Percentiles rank a stretch among this genome's conserved stretches.
phyloP scores from a whole-genome alignment of 495 filamentous ascomycete genomes.

The Penicillium pulvis region DNA sequence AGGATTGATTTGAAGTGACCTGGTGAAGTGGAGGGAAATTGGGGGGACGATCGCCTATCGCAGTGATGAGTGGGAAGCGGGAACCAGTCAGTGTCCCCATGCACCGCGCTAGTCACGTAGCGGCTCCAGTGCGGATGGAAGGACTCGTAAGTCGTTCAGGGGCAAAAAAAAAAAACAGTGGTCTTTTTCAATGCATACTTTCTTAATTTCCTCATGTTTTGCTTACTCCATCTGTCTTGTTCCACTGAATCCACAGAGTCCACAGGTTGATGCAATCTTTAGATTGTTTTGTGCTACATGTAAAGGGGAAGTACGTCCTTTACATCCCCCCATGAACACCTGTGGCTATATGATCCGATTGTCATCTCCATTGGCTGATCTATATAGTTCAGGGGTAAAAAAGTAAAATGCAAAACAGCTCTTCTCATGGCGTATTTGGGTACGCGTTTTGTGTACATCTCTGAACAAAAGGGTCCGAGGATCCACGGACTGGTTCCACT shows the following conservation, averaged over 20 bases:
- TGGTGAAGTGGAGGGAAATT: not conserved
- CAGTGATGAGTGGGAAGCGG: conserved; percentile 6
- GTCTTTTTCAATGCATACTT: no score
- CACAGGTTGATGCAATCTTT: no score
- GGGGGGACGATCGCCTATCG: conserved; percentile 11
- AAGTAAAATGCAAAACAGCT: no score
- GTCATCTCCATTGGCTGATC: no score
- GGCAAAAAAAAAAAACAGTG: conserved; percentile 9
- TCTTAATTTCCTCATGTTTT: no score
- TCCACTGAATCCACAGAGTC: no score
- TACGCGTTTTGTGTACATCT: not conserved
- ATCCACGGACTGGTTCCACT: conserved; percentile 3
- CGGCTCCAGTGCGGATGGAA: conserved; percentile 27
- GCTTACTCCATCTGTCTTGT: not conserved
- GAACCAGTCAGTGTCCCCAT: conserved; percentile 12
- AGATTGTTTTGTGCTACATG: no score
- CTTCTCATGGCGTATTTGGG: not conserved
- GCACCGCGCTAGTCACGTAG: conserved; percentile 22
- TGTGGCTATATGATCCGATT: no score
- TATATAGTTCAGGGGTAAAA: no score
- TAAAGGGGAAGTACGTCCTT: no score
- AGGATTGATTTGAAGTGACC: not conserved
- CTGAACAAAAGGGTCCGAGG: conserved; percentile 4
- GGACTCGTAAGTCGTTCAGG: conserved; percentile 28
- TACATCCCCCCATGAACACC: no score